These are phyloP conservation scores for Lathyrus sativus DNA, from an alignment of 306 rosid species.

Conservation along the genomic window DNA sequence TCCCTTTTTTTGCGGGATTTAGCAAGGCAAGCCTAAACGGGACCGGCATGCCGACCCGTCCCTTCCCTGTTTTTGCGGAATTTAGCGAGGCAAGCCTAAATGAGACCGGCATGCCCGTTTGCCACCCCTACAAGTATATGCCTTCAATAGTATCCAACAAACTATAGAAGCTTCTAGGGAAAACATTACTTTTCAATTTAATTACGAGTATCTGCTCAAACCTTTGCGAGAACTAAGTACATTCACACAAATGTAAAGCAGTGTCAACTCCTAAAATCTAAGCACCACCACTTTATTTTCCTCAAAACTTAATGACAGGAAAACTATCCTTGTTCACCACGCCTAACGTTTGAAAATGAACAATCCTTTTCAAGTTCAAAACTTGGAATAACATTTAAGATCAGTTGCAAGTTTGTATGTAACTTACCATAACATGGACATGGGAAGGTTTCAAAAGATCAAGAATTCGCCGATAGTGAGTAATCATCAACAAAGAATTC, in stretches of 20 bases:
- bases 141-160: conserved; percentile 12
- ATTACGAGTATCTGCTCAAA: neutral
- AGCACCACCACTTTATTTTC: neutral
- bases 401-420: conserved; percentile 36
- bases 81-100: too few relatives aligned
- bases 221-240: neutral
- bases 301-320: conserved; percentile 12
- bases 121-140: neutral
- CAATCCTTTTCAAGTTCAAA: conserved; percentile 26
- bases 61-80: too few relatives aligned
- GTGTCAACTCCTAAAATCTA: conserved; percentile 2
- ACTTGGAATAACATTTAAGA: conserved; percentile 28
- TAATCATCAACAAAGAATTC: conserved; percentile 81
- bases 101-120: too few relatives aligned
- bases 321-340: conserved; percentile 1
- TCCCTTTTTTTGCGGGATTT: too few relatives aligned
- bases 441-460: conserved; percentile 73
- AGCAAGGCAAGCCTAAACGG: too few relatives aligned
- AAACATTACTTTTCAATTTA: neutral
- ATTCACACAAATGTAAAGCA: neutral
- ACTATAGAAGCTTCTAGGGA: neutral
- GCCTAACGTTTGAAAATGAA: conserved; percentile 1
- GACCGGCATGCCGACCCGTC: too few relatives aligned
- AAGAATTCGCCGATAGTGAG: conserved; percentile 82
- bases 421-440: conserved; percentile 86